Evolutionary conservation across 164 flowering plant genomes (phyloP).

Genomic region (Kingdonia uniflora): DNA sequence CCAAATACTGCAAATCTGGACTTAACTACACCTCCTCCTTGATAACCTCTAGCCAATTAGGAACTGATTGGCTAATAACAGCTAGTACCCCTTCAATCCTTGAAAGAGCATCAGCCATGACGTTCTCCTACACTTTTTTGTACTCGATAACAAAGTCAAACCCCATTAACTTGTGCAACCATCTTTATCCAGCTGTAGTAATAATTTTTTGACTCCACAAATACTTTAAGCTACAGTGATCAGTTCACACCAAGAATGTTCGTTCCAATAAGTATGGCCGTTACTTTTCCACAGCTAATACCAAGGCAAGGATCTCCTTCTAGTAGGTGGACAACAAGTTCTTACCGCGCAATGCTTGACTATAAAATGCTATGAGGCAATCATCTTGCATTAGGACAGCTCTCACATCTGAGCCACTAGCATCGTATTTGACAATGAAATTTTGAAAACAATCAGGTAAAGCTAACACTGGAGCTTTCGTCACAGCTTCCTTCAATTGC

Average conservation of each 20-base stretch:
- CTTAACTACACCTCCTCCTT: not conserved
- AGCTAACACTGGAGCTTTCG: not conserved
- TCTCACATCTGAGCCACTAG: not conserved
- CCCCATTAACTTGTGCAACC: slow-evolving; percentile 3
- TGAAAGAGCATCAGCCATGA: not conserved
- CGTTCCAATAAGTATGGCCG: not conserved
- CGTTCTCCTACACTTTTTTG: not conserved
- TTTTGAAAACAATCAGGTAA: not conserved
- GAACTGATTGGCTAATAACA: not conserved
- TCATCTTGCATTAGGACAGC: not conserved
- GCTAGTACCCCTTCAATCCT: not conserved
- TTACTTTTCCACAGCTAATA: not conserved
- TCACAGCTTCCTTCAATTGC: not conserved
- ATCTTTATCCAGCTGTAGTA: not conserved
- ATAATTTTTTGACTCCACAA: not conserved
- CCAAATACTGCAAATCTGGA: not conserved
- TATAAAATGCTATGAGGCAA: not conserved
- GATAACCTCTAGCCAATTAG: not conserved
- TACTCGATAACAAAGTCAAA: not conserved
- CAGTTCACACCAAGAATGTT: not conserved
- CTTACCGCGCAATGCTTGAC: not conserved
- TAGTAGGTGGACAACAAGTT: not conserved
- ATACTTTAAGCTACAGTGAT: not conserved
- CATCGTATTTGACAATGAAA: not conserved
- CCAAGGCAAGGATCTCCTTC: not conserved